phyloP scores from a whole-genome alignment of 2,329 filamentous ascomycete genomes.

The Trichoderma koningii region DNA sequence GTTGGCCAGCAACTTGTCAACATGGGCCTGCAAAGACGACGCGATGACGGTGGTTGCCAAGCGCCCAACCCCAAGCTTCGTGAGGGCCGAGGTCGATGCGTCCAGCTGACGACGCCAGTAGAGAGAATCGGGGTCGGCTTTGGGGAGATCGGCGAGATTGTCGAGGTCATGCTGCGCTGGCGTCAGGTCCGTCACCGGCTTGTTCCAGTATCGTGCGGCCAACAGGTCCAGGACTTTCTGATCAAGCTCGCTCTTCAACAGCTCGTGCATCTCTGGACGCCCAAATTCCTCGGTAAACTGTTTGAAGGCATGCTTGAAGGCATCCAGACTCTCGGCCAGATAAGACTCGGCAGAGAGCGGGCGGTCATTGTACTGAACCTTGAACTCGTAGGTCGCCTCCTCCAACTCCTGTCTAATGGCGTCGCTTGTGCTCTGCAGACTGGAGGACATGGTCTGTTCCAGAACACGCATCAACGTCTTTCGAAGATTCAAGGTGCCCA shows the following conservation, averaged over 20 bases:
- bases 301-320: conserved; percentile 98
- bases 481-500: conserved; percentile 82
- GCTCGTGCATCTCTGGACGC: conserved; percentile 80
- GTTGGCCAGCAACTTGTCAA: conserved; percentile 74
- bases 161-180: conserved; percentile 68
- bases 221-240: conserved; percentile 92
- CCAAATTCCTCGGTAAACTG: conserved; percentile 89
- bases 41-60: conserved; percentile 91
- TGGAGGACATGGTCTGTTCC: conserved; percentile 95
- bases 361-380: conserved; percentile 98
- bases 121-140: conserved; percentile 78
- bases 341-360: conserved; percentile 95
- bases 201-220: conserved; percentile 96
- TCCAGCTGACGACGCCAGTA: conserved; percentile 97
- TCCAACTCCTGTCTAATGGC: conserved; percentile 94
- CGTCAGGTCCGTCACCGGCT: conserved; percentile 82
- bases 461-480: conserved; percentile 97
- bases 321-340: conserved; percentile 89
- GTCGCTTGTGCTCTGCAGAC: conserved; percentile 83
- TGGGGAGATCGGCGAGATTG: conserved; percentile 75
- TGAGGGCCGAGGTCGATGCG: conserved; percentile 84
- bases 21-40: conserved; percentile 78
- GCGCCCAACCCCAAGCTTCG: conserved; percentile 90
- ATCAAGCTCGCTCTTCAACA: conserved; percentile 90
- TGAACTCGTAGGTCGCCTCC: conserved; percentile 97